phyloP scores from a whole-genome alignment of 1,139 yeast species.

The Candida neerlandica region DNA sequence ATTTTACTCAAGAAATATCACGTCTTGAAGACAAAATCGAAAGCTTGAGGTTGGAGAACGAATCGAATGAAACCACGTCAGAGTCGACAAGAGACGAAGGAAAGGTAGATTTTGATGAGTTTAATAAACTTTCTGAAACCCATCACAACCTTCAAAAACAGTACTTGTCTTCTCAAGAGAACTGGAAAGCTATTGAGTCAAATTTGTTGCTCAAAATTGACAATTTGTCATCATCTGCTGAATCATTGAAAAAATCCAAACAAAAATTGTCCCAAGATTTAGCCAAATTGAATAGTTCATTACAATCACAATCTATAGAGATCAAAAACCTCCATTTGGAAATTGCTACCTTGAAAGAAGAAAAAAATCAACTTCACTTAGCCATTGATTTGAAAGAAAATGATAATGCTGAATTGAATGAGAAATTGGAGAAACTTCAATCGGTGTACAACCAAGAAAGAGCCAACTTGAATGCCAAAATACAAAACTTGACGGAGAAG shows the following conservation, averaged over 20 bases:
- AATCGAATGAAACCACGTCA: slow-evolving; percentile 13
- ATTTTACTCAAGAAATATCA: slow-evolving; percentile 46
- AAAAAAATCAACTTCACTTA: slow-evolving; percentile 24
- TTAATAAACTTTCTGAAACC: slow-evolving; percentile 39
- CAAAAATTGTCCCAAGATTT: slow-evolving; percentile 32
- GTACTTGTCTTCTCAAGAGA: slow-evolving; percentile 64
- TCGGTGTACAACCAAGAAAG: slow-evolving; percentile 36
- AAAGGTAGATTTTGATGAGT: slow-evolving; percentile 32
- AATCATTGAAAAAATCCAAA: slow-evolving; percentile 36
- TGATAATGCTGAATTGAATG: slow-evolving; percentile 30
- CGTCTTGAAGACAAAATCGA: slow-evolving; percentile 55
- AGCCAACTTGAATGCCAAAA: slow-evolving; percentile 28
- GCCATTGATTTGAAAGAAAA: slow-evolving; percentile 27
- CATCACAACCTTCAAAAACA: slow-evolving; percentile 62
- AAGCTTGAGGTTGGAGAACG: slow-evolving; percentile 33
- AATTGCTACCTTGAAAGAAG: slow-evolving; percentile 15
- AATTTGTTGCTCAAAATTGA: slow-evolving; percentile 51
- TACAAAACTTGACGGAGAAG: slow-evolving; percentile 26
- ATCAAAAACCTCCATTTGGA: slow-evolving; percentile 22
- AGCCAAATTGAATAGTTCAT: slow-evolving; percentile 24
- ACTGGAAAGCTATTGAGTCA: slow-evolving; percentile 66
- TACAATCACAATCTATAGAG: slow-evolving; percentile 27
- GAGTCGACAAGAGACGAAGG: slow-evolving; percentile 13
- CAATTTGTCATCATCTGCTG: slow-evolving; percentile 42
- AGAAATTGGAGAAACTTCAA: slow-evolving; percentile 33